Conservation (phyloP, 163 green algal species). For the Scenedesmus sp. region DNA sequence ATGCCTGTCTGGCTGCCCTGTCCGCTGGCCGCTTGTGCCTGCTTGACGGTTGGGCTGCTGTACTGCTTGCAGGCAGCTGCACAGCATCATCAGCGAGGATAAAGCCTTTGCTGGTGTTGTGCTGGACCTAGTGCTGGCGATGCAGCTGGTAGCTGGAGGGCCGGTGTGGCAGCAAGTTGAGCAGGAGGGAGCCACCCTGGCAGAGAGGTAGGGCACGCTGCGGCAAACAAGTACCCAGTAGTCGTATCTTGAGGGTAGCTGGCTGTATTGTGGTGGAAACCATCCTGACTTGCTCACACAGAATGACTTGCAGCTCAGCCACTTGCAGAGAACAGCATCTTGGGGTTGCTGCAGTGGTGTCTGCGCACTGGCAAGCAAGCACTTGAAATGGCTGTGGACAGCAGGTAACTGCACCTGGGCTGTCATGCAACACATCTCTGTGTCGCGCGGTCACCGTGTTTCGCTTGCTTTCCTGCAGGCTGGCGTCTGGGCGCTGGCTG, state of each 20-base stretch:
- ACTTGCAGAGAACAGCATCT: too few species aligned
- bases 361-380: background rate
- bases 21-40: background rate
- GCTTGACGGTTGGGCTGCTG: background rate
- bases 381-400: too few species aligned
- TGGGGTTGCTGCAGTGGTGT: too few species aligned
- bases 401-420: too few species aligned
- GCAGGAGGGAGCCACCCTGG: background rate
- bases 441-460: too few species aligned
- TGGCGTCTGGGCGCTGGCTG: background rate
- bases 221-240: too few species aligned
- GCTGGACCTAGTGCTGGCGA: slow-evolving; percentile 36
- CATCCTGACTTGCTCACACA: too few species aligned
- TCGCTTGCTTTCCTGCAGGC: background rate
- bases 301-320: too few species aligned
- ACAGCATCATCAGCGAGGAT: background rate
- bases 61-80: background rate
- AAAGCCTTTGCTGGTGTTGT: background rate
- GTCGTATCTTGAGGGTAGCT: too few species aligned
- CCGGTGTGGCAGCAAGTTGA: slow-evolving; percentile 27
- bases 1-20: background rate
- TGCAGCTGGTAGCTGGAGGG: slow-evolving; percentile 39
- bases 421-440: too few species aligned
- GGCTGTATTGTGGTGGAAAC: too few species aligned
- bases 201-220: background rate